A percentile compares a stretch with the other conserved stretches of the same genome.
Evolutionary conservation across 129 eudicot species (phyloP).

Genomic region (Centella asiatica): DNA sequence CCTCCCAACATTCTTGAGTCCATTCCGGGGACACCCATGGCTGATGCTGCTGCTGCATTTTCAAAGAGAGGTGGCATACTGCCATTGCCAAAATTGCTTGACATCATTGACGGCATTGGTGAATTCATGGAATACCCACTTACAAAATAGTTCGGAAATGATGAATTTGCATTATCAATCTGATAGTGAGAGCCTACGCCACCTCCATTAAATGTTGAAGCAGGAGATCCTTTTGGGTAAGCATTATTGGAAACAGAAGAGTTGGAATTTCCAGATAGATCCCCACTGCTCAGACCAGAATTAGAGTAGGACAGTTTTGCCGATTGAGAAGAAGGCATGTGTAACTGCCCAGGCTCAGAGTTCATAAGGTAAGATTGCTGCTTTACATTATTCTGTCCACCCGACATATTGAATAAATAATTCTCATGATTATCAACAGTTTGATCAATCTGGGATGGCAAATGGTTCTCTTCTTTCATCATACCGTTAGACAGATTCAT

Average conservation of each 20-base stretch:
- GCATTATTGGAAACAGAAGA: constrained; percentile 31
- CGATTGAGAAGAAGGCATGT: constrained; percentile 30
- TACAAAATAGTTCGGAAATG: constrained; percentile 51
- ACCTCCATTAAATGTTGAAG: constrained; percentile 27
- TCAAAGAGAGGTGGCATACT: constrained; percentile 90
- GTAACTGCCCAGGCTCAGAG: constrained; percentile 27
- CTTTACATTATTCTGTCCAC: constrained; percentile 34
- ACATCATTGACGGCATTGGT: constrained; percentile 41
- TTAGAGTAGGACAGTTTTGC: constrained; percentile 19
- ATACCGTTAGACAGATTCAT: constrained; percentile 57
- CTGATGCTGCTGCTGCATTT: constrained; percentile 85
- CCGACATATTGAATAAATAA: constrained; percentile 43
- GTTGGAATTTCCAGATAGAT: constrained; percentile 20
- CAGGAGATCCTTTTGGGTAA: constrained; percentile 46
- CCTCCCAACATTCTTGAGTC: constrained; percentile 69
- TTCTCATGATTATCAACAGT: constrained; percentile 42
- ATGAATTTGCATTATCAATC: constrained; percentile 50
- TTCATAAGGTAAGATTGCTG: constrained; percentile 36
- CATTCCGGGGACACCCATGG: constrained; percentile 61
- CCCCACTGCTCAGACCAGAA: constrained; percentile 22
- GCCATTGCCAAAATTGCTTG: constrained; percentile 43
- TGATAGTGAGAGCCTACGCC: constrained; percentile 56
- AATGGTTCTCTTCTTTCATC: constrained; percentile 33
- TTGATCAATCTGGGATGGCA: constrained; percentile 36
- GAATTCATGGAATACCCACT: constrained; percentile 61